These are phyloP conservation scores for Colletotrichum paranaense DNA, from an alignment of 2,329 filamentous ascomycete genomes.

Conservation along the genomic window DNA sequence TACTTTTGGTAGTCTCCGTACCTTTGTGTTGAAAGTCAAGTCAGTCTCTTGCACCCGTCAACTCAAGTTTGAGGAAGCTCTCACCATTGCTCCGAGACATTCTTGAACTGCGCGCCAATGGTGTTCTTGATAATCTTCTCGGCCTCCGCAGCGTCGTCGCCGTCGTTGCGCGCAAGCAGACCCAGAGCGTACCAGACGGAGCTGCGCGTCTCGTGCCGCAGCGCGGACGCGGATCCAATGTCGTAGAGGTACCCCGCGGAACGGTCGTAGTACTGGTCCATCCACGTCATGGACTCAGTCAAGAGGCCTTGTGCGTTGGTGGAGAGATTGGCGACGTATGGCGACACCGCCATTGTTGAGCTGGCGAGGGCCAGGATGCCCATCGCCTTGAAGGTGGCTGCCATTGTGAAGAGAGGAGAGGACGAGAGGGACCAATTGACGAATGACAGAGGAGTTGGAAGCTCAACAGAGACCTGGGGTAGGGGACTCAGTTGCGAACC, in stretches of 20 bases:
- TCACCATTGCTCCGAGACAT: conserved; percentile 65
- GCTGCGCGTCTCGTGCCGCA: conserved; percentile 67
- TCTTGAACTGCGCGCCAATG: conserved; percentile 63
- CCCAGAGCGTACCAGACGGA: conserved; percentile 71
- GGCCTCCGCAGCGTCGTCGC: conserved; percentile 60
- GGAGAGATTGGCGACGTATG: conserved; percentile 36
- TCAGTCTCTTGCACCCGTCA: conserved; percentile 32
- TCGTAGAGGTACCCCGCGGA: conserved; percentile 64
- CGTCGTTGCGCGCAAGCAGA: conserved; percentile 64
- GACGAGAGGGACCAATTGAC: neutral
- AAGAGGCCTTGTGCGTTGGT: conserved; percentile 52
- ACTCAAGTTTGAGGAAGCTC: conserved; percentile 30
- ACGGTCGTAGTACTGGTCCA: conserved; percentile 66
- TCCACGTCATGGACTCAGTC: conserved; percentile 63
- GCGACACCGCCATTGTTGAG: conserved; percentile 24
- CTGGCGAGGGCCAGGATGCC: conserved; percentile 21
- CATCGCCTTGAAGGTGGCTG: conserved; percentile 20
- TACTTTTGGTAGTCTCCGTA: conserved; percentile 64
- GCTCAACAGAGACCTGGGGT: neutral
- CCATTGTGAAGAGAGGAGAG: conserved; percentile 6
- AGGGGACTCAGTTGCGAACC: neutral
- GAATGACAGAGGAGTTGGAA: neutral
- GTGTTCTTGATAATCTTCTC: conserved; percentile 65
- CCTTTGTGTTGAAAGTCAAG: conserved; percentile 38
- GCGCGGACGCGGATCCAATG: conserved; percentile 54